These are phyloP conservation scores for Pleurotus tuoliensis DNA, from an alignment of 768 basidiomycete species.

Conservation along the genomic window DNA sequence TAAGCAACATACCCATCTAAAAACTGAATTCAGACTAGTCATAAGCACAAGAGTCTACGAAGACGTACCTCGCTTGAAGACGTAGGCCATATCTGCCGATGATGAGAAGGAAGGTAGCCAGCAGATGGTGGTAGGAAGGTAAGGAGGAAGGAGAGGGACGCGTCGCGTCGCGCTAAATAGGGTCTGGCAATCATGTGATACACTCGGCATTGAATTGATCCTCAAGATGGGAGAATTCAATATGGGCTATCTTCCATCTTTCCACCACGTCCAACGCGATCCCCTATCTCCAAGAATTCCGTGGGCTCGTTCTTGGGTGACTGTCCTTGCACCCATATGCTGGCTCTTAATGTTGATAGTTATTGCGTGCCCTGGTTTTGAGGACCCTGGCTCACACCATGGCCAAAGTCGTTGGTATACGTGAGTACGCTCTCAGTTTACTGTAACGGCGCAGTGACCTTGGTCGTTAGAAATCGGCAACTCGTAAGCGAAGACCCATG, in stretches of 20 bases:
- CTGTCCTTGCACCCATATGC: too few relatives aligned
- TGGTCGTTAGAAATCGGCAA: not conserved
- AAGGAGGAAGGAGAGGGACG: not conserved
- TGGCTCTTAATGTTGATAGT: not conserved
- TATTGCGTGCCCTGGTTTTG: not conserved
- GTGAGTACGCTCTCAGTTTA: not conserved
- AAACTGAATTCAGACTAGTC: conserved; percentile 10
- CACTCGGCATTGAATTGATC: too few relatives aligned
- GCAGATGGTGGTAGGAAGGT: not conserved
- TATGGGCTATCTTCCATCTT: too few relatives aligned
- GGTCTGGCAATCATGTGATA: too few relatives aligned
- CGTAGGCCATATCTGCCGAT: conserved; percentile 20
- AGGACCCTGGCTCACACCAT: not conserved
- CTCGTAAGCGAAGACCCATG: not conserved
- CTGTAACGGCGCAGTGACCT: not conserved
- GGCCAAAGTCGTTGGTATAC: conserved; percentile 1
- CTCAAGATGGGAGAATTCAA: too few relatives aligned
- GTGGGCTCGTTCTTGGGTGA: too few relatives aligned
- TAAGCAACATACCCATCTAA: conserved; percentile 45
- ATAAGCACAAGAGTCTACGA: not conserved
- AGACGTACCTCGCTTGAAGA: conserved; percentile 30
- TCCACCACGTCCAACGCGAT: too few relatives aligned
- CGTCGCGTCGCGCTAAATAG: not conserved
- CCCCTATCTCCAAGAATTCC: too few relatives aligned
- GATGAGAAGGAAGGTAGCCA: not conserved